Percentiles rank a stretch among this genome's conserved stretches.
phyloP scores from a whole-genome alignment of 352 stramenopile genomes.

The Globisporangium sylvaticum region DNA sequence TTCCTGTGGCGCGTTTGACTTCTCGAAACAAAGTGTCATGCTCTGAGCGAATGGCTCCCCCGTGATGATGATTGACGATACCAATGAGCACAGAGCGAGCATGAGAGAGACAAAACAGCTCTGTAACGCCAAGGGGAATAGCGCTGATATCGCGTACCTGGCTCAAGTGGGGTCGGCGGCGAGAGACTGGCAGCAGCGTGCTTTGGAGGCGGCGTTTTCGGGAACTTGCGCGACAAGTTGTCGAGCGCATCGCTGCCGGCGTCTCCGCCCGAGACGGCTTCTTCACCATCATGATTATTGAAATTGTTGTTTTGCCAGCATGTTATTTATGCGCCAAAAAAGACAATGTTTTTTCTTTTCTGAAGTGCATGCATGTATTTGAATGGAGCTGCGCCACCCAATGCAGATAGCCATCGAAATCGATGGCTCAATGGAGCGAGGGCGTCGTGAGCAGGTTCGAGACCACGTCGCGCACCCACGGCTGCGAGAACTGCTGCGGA shows the following conservation, averaged over 20 bases:
- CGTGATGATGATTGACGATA: background rate
- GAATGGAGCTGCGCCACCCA: background rate
- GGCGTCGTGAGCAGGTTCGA: slow-evolving; percentile 28
- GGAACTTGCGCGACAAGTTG: slow-evolving; percentile 57
- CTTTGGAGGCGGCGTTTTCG: slow-evolving; percentile 39
- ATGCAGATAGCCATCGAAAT: background rate
- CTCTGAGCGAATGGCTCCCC: slow-evolving; percentile 30
- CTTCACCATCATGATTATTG: slow-evolving; percentile 40
- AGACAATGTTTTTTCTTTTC: no score
- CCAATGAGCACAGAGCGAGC: slow-evolving; percentile 22
- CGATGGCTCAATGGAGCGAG: slow-evolving; percentile 5
- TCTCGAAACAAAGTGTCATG: slow-evolving; percentile 79
- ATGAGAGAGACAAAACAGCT: background rate
- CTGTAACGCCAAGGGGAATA: background rate
- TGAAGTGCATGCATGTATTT: background rate
- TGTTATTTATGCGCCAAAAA: no score
- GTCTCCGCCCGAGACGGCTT: slow-evolving; percentile 19
- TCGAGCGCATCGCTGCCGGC: slow-evolving; percentile 45
- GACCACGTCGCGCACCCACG: slow-evolving; percentile 62
- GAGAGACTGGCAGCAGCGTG: slow-evolving; percentile 9
- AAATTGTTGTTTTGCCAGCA: no score
- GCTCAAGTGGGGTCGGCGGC: slow-evolving; percentile 30
- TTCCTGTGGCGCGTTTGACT: slow-evolving; percentile 73
- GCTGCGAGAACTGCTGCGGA: slow-evolving; percentile 61
- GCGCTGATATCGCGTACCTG: slow-evolving; percentile 29